These are phyloP conservation scores for Verticillium isaacii DNA, from an alignment of 2,329 filamentous ascomycete genomes.

Conservation along the genomic window DNA sequence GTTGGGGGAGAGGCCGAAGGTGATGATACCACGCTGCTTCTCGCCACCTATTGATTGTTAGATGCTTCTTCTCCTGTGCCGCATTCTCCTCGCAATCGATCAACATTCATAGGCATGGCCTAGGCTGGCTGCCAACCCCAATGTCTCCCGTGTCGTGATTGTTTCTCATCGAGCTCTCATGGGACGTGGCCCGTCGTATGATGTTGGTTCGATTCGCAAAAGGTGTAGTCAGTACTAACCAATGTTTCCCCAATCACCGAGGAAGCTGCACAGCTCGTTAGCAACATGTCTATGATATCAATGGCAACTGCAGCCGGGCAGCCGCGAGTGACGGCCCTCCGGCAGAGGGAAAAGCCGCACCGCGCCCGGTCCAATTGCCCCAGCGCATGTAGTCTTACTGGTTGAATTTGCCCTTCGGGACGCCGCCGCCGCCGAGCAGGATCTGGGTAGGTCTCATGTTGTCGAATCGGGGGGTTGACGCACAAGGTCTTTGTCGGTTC, in stretches of 20 bases:
- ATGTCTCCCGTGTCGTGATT: background rate
- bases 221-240: conserved; percentile 50
- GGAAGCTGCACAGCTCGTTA: conserved; percentile 48
- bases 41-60: conserved; percentile 39
- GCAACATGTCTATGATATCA: conserved; percentile 3
- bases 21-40: conserved; percentile 60
- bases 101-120: background rate
- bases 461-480: conserved; percentile 10
- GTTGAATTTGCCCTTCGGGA: conserved; percentile 36
- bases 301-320: conserved; percentile 1
- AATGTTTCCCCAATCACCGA: conserved; percentile 70
- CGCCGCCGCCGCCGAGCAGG: conserved; percentile 31
- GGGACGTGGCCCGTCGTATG: background rate
- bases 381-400: conserved; percentile 29
- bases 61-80: background rate
- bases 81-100: background rate
- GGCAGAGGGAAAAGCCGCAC: conserved; percentile 25
- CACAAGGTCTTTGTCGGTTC: conserved; percentile 5
- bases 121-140: background rate
- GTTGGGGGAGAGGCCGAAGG: conserved; percentile 79
- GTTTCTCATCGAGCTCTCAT: background rate
- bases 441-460: conserved; percentile 38
- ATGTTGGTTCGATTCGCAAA: background rate
- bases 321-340: background rate
- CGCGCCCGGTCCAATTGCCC: conserved; percentile 5